phyloP scores from a whole-genome alignment of 106 monocot genomes.

The Xerophyta viscosa region DNA sequence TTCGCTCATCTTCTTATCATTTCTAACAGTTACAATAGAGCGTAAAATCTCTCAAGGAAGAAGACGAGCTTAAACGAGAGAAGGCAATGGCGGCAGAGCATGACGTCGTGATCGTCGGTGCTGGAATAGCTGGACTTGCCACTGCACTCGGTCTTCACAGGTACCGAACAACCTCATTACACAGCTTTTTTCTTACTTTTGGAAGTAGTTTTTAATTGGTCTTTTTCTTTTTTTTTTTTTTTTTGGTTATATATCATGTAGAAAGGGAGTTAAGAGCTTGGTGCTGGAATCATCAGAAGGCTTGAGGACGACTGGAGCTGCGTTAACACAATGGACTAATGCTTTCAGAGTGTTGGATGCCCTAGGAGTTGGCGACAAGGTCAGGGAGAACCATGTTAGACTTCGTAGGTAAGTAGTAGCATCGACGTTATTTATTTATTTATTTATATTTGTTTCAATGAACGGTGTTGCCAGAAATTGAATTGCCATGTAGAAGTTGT shows the following conservation, averaged over 20 bases:
- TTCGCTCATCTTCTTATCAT: no score
- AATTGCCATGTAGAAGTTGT: no score
- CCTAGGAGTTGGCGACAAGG: constrained; percentile 38
- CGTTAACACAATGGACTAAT: constrained; percentile 34
- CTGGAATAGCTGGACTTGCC: constrained; percentile 29
- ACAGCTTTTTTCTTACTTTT: neutral
- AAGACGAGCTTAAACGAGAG: no score
- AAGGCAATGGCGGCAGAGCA: constrained; percentile 1
- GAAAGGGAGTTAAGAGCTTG: constrained; percentile 35
- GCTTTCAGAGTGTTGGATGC: constrained; percentile 49
- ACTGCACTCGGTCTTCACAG: constrained; percentile 22
- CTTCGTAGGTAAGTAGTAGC: constrained; percentile 19
- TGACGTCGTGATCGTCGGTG: constrained; percentile 25
- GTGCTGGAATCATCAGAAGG: constrained; percentile 42
- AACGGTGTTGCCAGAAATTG: no score
- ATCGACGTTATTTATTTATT: no score
- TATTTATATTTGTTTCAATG: no score
- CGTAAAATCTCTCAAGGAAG: no score
- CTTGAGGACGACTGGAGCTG: constrained; percentile 36
- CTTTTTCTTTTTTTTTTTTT: neutral
- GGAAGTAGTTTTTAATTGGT: neutral
- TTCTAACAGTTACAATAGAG: no score
- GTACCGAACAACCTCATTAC: neutral
- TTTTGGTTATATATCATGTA: neutral
- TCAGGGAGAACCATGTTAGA: constrained; percentile 12